A percentile compares a stretch with the other conserved stretches of the same genome.
phyloP scores from a whole-genome alignment of 306 rosid species.

The Lupinus albus region DNA sequence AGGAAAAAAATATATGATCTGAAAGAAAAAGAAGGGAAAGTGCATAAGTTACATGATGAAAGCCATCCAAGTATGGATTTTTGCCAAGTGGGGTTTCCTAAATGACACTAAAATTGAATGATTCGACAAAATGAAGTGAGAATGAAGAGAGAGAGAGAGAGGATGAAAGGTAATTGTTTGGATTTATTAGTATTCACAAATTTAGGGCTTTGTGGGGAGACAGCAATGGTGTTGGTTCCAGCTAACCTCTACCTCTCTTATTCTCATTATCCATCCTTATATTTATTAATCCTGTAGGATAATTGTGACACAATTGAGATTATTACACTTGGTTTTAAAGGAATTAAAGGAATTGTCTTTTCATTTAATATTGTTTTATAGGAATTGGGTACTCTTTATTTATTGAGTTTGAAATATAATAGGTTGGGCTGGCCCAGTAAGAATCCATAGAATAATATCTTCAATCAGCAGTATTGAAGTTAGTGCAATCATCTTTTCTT shows the following conservation, averaged over 20 bases:
- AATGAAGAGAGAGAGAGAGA: not conserved
- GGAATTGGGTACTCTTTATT: no score
- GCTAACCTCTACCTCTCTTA: not conserved
- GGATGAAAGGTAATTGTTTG: not conserved
- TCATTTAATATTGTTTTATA: no score
- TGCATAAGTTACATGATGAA: conserved; percentile 27
- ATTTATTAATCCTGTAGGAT: no score
- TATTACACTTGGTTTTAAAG: no score
- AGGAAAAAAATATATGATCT: conserved; percentile 21
- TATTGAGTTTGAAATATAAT: no score
- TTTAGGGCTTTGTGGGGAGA: not conserved
- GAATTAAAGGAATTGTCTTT: no score
- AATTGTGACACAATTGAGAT: no score
- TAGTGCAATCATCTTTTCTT: conserved; percentile 8
- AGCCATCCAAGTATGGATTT: conserved; percentile 27
- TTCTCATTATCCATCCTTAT: no score
- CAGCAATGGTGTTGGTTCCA: not conserved
- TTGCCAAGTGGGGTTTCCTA: conserved; percentile 19
- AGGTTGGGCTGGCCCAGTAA: no score
- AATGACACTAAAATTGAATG: conserved; percentile 10
- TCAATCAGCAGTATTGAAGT: not conserved
- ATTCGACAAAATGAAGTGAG: conserved; percentile 25
- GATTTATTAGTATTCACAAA: no score
- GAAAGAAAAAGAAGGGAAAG: not conserved
- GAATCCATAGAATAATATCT: no score